These are phyloP conservation scores for Gleditsia sinensis DNA, from an alignment of 306 rosid genomes.

Conservation along the genomic window DNA sequence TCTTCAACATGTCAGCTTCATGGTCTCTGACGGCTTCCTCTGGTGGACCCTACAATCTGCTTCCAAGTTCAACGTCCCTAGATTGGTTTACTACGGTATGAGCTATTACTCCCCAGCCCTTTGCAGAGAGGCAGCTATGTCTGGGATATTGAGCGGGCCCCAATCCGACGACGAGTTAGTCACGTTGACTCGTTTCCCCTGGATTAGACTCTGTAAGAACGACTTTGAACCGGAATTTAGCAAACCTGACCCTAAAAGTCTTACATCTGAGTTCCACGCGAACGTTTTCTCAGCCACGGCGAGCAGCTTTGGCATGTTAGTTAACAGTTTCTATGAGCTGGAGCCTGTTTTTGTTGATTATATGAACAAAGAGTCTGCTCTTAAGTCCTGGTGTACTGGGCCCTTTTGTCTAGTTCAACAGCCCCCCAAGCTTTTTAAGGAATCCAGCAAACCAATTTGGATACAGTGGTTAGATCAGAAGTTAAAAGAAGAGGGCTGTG, in stretches of 20 bases:
- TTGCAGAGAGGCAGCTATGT: background rate
- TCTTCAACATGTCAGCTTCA: conserved; percentile 40
- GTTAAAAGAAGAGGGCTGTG: background rate
- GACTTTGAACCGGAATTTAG: conserved; percentile 26
- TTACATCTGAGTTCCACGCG: background rate
- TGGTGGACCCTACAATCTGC: conserved; percentile 62
- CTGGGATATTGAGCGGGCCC: background rate
- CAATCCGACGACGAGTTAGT: conserved; percentile 9
- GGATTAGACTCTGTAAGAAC: conserved; percentile 34
- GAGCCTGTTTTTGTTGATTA: conserved; percentile 42
- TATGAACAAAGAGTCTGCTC: background rate
- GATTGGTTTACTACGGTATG: conserved; percentile 41
- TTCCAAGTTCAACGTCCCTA: conserved; percentile 35
- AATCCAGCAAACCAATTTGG: conserved; percentile 23
- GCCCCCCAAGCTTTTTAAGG: too few relatives aligned
- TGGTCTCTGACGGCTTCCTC: conserved; percentile 55
- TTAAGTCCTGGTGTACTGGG: conserved; percentile 36
- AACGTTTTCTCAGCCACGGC: background rate
- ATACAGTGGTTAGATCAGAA: conserved; percentile 45
- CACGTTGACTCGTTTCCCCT: conserved; percentile 38
- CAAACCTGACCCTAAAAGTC: background rate
- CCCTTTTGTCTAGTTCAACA: conserved; percentile 39
- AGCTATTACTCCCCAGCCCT: background rate
- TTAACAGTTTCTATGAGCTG: conserved; percentile 49
- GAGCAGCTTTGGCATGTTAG: conserved; percentile 35